Evolutionary conservation across 371 early-diverging fungal species (phyloP), one percentile per base, ranked within the genome.

Genomic region (Smittium mucronatum): DNA sequence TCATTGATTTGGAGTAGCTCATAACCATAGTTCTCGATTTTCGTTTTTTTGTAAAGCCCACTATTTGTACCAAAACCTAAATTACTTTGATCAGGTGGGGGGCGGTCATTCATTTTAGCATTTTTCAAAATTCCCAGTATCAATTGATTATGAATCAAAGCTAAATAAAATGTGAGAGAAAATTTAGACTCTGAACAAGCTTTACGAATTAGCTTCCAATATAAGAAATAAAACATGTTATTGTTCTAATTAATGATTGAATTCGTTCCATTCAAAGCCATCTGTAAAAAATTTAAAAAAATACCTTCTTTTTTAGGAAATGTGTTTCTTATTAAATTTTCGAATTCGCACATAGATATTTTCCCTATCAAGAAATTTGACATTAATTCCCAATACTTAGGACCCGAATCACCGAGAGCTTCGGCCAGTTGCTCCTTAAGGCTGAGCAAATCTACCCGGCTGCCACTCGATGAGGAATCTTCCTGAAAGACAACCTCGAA

Each of bases 341-440:
- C 89, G 69, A 91, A 89, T 69, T 89, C 89, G 72, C 86, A 86
- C 33, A 87, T 81, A 70, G 88, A 88, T 31, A 88, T 82, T 71
- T 85, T 88, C 74, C 89, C 89, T 63, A 83, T 84, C 34, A 91
- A 86, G 77, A 91, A 91, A 47, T 88, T 87, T 47, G 85, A 83
- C 63, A 91, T 78, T 2, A 88, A 85, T 66, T 86, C 80, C 91
- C 91, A 91, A 71, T 91, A 91, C 1, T 83, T 75, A 2, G 87
- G 86, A 8, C 88, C 91, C 71, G 88, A 86, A 66, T 88, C 89
- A 58, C 91, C 90, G 0, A 91, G 81, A 0, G 87, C 86, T 68
- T 89, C 88, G 17, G 89, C 90, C 25, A 91, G 79, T 69, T 87
- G 86, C 70, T 89, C 89, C 70, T 90, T 91, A 32, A 91, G 78